Evolutionary conservation across 768 basidiomycete genomes (phyloP), one percentile per base, ranked within the genome.

Genomic region (Auricularia cornea): DNA sequence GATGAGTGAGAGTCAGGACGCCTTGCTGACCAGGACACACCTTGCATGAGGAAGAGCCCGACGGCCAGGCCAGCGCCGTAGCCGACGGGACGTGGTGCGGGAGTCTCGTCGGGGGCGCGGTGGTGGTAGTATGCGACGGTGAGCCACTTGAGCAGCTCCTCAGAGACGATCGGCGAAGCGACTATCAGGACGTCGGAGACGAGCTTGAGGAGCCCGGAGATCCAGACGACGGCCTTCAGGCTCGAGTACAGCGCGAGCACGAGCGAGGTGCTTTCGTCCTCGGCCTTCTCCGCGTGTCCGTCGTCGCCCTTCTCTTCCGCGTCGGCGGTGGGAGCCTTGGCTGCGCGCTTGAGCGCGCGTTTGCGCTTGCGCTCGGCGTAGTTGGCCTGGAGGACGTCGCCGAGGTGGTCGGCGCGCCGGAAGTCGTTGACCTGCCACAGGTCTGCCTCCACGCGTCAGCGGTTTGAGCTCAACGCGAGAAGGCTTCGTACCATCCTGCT

Each of bases 51-150:
- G 65, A 85, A 86, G 30, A 87, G 70, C 3, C 77, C 84, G 60
- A 84, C 74, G 0, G 80, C 85, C 2, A 87, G 70, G 5, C 85
- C 86, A 60, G 88, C 79, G 1, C 86, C 86, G 69, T 82, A 84
- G 0, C 86, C 85, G 48, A 87, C 76, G 1, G 82, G 81, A 35
- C 68, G 73, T 2, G 85, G 84, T 57, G 29, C 28, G 0, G 72
- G 76, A 33, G 76, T 77, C 52, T 79, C 71, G 28, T 71, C 72
- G 0, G 78, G 75, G 2, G 76, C 70, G 8, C 78, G 70, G 35
- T 70, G 74, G 69, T 71, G 71, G 63, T 75, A 81, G 29, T 82
- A 87, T 0, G 81, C 80, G 1, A 79, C 74, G 0, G 79, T 76
- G 8, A 87, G 77, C 81, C 83, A 88, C 1, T 78, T 79, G 20